Evolutionary conservation across 176 grass and related monocot species (phyloP).

Genomic region (Aegilops speltoides): DNA sequence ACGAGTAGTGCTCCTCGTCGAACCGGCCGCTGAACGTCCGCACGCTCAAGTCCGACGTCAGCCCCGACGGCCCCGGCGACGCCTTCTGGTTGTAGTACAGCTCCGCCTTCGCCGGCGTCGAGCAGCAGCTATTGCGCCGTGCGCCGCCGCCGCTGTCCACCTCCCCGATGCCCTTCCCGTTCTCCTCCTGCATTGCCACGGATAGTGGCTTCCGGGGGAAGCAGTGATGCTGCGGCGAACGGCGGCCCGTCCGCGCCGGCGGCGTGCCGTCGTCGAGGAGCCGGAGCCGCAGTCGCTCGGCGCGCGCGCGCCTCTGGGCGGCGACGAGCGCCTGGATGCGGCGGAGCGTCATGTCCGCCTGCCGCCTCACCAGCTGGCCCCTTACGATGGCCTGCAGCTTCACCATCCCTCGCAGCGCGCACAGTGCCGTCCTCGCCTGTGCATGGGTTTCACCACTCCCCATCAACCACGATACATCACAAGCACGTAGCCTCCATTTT

Average conservation of each 20-base stretch:
- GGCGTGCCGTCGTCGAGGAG: constrained; percentile 31
- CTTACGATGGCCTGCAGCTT: constrained; percentile 76
- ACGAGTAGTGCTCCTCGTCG: constrained; percentile 36
- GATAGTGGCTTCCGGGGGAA: constrained; percentile 15
- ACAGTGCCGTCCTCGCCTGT: constrained; percentile 80
- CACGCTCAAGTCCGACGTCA: constrained; percentile 48
- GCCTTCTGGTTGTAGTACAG: constrained; percentile 12
- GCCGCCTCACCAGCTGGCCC: constrained; percentile 61
- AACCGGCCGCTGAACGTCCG: constrained; percentile 47
- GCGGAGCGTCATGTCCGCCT: constrained; percentile 56
- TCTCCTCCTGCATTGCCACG: constrained; percentile 11
- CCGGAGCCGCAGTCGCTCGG: constrained; percentile 32
- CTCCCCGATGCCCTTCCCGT: constrained; percentile 44
- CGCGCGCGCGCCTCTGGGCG: constrained; percentile 48
- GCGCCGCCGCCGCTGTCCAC: constrained; percentile 22
- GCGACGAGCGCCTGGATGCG: constrained; percentile 70
- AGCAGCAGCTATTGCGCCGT: constrained; percentile 15
- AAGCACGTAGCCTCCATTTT: neutral
- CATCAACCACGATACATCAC: neutral
- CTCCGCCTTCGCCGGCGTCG: constrained; percentile 19
- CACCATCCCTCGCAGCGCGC: constrained; percentile 70
- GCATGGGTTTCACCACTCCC: neutral
- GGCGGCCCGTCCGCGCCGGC: constrained; percentile 14
- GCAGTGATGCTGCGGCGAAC: constrained; percentile 41
- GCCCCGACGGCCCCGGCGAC: constrained; percentile 39